A percentile compares a stretch with the other conserved stretches of the same genome.
phyloP scores from a whole-genome alignment of 2,329 filamentous ascomycete genomes.

The Phialemoniopsis sp. region DNA sequence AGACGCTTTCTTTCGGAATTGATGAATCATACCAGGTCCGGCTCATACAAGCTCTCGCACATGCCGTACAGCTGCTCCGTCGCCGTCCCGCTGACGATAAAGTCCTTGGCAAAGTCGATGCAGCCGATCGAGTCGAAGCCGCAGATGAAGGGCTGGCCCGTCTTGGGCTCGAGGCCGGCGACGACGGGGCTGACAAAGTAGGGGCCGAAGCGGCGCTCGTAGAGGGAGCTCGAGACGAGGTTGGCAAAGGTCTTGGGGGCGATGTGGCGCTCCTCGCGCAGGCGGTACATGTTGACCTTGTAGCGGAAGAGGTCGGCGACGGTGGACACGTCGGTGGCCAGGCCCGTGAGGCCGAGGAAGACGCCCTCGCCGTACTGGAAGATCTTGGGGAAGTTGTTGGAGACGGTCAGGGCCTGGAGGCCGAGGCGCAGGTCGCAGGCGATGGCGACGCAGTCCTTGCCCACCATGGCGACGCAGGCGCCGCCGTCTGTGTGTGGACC shows the following conservation, averaged over 20 bases:
- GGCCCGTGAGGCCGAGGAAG: conserved; percentile 91
- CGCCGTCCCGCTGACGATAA: conserved; percentile 94
- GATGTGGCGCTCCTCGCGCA: conserved; percentile 96
- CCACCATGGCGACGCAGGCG: conserved; percentile 97
- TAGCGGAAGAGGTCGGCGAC: conserved; percentile 97
- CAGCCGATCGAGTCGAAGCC: conserved; percentile 99
- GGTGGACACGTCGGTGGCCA: conserved; percentile 92
- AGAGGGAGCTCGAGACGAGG: conserved; percentile 84
- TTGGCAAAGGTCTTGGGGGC: conserved; percentile 94
- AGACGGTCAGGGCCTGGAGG: conserved; percentile 92
- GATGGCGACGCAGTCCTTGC: conserved; percentile 99
- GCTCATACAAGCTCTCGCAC: conserved; percentile 97
- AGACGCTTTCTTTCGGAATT: background rate
- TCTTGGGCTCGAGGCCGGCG: conserved; percentile 91
- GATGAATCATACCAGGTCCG: conserved; percentile 72
- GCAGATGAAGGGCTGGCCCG: conserved; percentile 94
- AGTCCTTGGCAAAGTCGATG: conserved; percentile 99
- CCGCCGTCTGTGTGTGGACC: conserved; percentile 62
- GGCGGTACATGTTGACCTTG: conserved; percentile 99
- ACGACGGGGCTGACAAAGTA: conserved; percentile 96
- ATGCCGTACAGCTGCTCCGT: conserved; percentile 98
- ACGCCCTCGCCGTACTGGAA: conserved; percentile 89
- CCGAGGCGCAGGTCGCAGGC: conserved; percentile 98
- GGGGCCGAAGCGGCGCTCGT: conserved; percentile 93
- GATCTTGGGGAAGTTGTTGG: conserved; percentile 99